A percentile compares a stretch with the other conserved stretches of the same genome.
Conservation (phyloP, 1,284 basidiomycete species). For the Ganoderma leucocontextum region DNA sequence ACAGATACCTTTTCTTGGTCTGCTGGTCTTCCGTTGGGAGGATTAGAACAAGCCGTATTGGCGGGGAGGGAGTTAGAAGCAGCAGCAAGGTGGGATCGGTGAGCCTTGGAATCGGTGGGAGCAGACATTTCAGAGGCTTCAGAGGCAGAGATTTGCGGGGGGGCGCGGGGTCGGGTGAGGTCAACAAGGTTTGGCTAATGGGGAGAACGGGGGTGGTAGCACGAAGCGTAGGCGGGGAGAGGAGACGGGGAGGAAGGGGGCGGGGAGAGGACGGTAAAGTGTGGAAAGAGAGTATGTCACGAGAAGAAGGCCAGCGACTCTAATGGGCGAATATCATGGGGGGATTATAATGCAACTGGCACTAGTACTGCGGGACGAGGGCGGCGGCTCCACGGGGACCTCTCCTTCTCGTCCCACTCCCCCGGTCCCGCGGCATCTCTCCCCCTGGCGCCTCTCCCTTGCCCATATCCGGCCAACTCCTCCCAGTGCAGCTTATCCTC, state of each 20-base stretch:
- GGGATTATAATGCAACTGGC: slow-evolving; percentile 12
- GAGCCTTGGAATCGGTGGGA: slow-evolving; percentile 10
- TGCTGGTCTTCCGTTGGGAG: slow-evolving; percentile 7
- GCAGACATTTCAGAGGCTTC: slow-evolving; percentile 1
- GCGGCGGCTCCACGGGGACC: slow-evolving; percentile 5
- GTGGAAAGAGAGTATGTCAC: slow-evolving; percentile 18
- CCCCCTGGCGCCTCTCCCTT: neutral
- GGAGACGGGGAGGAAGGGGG: neutral
- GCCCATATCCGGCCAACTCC: neutral
- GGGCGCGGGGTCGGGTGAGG: slow-evolving; percentile 3
- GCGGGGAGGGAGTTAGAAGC: neutral
- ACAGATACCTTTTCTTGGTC: slow-evolving; percentile 35
- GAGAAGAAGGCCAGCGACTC: slow-evolving; percentile 12
- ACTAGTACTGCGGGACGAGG: slow-evolving; percentile 13
- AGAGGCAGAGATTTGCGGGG: neutral
- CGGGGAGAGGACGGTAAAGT: slow-evolving; percentile 12
- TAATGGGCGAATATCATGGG: slow-evolving; percentile 22
- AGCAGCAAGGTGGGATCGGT: slow-evolving; percentile 5
- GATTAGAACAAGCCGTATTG: slow-evolving; percentile 1
- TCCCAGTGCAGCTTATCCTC: neutral
- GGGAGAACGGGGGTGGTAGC: neutral
- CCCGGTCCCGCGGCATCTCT: slow-evolving; percentile 22
- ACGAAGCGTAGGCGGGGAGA: neutral
- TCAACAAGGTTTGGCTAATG: neutral
- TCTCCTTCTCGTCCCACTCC: slow-evolving; percentile 11